Evolutionary conservation across 768 basidiomycete species (phyloP), one percentile per base, ranked within the genome.

Genomic region (Lactifluus rugatus): DNA sequence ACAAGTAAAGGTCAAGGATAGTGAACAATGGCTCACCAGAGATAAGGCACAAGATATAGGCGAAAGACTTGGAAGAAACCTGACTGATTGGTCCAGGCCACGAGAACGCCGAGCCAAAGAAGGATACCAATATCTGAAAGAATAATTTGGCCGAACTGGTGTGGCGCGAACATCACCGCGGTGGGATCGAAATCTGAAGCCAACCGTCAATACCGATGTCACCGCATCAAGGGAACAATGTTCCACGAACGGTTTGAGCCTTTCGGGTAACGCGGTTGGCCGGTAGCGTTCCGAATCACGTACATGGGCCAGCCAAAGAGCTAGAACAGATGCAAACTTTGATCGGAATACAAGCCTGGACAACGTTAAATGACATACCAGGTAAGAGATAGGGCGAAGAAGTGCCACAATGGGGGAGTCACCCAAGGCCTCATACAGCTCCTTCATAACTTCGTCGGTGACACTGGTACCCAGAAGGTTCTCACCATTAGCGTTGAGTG

Each of bases 251-350:
- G 94, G 74, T 81, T 96, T 26, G 85, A 86, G 56, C 81, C 79
- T 34, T 67, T 64, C 32, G 93, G 92, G 72, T 97, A 97, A 60
- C 80, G 76, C 61, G 68, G 72, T 71, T 96, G 95, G 31, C 95
- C 92, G 55, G 89, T 87, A 16, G 91, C 84, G 69, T 99, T 99
- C 41, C 70, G 69, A 57, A 84, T 74, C 58, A 97, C 72, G 73
- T 97, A 96, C 52, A 84, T 72, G 21, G 85, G 90, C 91, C 90
- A 96, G 50, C 95, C 95, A 54, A 74, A 78, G 57, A 93, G 70
- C 85, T 90, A 60, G 3, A 28, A 45, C 2, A 44, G 42, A 19
- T 34, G 25, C 17, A 23, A 3, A 13, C 42, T 5, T 26, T 28
- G 32, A 51, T 61, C 25, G 1, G 41, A 34, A 14, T 11, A 26